Evolutionary conservation across 225 moss, liverwort and hornwort species (phyloP).

Genomic region (Marchantia polymorpha): DNA sequence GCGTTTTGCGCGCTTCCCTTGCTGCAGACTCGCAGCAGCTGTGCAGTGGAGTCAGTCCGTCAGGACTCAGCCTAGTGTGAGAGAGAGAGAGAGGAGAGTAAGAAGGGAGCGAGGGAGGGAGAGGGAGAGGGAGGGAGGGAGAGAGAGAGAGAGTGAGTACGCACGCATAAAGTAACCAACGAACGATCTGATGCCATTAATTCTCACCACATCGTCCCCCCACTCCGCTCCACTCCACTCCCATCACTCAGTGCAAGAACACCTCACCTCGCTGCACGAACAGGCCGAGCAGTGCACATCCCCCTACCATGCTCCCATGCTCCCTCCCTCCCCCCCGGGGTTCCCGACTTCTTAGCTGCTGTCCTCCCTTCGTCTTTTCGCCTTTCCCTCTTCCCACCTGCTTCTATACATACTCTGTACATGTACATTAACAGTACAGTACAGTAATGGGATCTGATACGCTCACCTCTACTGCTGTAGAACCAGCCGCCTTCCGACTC

Average conservation of each 20-base stretch:
- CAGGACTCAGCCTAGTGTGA: background rate
- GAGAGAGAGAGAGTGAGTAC: background rate
- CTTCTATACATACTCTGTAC: no score
- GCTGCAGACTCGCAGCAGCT: background rate
- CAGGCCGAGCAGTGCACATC: no score
- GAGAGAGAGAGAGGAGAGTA: background rate
- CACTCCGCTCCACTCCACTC: background rate
- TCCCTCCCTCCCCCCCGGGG: background rate
- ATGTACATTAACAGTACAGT: no score
- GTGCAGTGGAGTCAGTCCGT: background rate
- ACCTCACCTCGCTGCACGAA: background rate
- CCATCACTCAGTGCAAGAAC: background rate
- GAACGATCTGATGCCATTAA: background rate
- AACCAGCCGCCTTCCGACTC: background rate
- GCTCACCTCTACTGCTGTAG: background rate
- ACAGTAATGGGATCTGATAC: background rate
- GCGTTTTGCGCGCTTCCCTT: background rate
- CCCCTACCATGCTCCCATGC: background rate
- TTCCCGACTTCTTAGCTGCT: background rate
- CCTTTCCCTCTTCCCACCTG: background rate
- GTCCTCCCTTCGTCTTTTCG: background rate
- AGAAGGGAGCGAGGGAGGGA: no score
- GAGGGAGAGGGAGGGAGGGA: background rate
- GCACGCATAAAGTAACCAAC: background rate
- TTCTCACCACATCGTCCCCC: background rate